Conservation (phyloP, 2,329 filamentous ascomycete genomes). For the Xylaria polymorpha region DNA sequence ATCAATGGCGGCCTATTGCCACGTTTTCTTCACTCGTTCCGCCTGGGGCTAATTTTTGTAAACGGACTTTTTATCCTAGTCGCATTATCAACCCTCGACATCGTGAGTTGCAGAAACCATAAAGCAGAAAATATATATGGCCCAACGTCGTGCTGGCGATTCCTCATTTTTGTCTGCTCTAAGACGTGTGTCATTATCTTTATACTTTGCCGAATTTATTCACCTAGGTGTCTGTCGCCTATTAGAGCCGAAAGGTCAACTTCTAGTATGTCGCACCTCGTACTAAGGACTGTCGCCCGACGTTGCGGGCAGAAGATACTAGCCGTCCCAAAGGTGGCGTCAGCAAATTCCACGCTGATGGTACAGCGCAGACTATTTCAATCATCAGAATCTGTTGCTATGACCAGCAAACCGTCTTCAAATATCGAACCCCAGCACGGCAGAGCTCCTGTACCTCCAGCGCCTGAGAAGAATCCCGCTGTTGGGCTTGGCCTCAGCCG, state of each 20-base stretch:
- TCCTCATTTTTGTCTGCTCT: neutral
- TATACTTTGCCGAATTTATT: neutral
- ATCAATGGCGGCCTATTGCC: neutral
- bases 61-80: slow-evolving; percentile 9
- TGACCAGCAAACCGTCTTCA: neutral
- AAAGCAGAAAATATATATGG: slow-evolving; percentile 8
- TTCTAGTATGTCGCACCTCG: slow-evolving; percentile 26
- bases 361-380: slow-evolving; percentile 23
- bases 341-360: slow-evolving; percentile 7
- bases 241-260: slow-evolving; percentile 5
- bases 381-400: slow-evolving; percentile 3
- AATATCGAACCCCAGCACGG: neutral
- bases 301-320: slow-evolving; percentile 13
- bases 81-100: neutral
- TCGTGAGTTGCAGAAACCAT: slow-evolving; percentile 6
- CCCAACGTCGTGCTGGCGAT: neutral
- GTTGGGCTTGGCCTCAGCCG: slow-evolving; percentile 40
- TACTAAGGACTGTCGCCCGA: slow-evolving; percentile 14
- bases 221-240: neutral
- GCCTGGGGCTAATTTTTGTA: neutral
- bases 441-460: slow-evolving; percentile 41
- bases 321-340: slow-evolving; percentile 7
- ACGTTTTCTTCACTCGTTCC: neutral
- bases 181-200: neutral
- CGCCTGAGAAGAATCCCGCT: slow-evolving; percentile 45